Base-by-base conservation (phyloP, 2,329 filamentous ascomycete species). In the Aspergillus japonicus region DNA sequence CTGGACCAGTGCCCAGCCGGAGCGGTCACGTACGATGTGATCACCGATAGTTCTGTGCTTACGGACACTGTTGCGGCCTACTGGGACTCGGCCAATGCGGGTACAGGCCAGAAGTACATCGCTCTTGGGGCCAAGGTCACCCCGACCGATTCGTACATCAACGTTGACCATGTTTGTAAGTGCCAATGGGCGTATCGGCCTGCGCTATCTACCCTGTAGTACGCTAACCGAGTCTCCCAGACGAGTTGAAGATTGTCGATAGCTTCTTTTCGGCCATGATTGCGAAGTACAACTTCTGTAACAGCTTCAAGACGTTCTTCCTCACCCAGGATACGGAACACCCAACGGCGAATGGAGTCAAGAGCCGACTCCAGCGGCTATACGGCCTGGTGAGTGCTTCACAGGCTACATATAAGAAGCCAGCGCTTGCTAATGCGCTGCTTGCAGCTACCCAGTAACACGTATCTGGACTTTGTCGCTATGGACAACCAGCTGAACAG, bases 81-180 rank as follows among this genome's bases (percentile, higher is more conserved):
- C 26, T 55, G 53, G 53, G 53, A 55, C 16, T 31, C 24, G 11
- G 53, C 47, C 44, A 21, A 23, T 29, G 19, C 26, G 4, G 11
- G 11, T 11, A 16, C 42, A 3, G 26, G 16, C 7, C 23, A 55
- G 24, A 48, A 29, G 3, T 55, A 55, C 26, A 44, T 55, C 8
- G n/a, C 42, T 4, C 29, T 55, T 8, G 53, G 53, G 4, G 14
- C 24, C 7, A 26, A 55, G 12, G 19, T 35, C 42, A 33, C 42
- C 3, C 19, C 24, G 4, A 47, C 42, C 1, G 47, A 55, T 31
- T 26, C 42, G 4, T 47, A 55, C 53, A 55, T 55, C 19, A 55
- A 55, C n/a, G 31, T 55, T 10, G 53, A 55, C 19, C 53, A 55
- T 55, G 53, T 55, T 48, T 55, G 53, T 55, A 21, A 55, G 53